Percentiles rank a stretch among this genome's conserved stretches.
Evolutionary conservation across 1,139 yeast genomes (phyloP).

Genomic region (Pneumocystis jirovecii): DNA sequence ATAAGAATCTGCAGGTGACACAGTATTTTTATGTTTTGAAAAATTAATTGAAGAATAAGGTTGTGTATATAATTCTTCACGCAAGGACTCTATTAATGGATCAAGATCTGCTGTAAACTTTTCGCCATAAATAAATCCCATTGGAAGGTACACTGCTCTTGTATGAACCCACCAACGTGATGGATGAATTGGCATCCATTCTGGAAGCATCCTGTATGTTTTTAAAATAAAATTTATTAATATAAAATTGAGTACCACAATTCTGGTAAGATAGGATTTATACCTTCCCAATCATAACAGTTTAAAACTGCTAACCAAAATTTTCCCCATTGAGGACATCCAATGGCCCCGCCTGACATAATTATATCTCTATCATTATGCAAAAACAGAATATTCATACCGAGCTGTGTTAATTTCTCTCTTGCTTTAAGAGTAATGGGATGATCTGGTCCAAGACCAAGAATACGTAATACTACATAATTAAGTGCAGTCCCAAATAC

Average conservation of each 20-base stretch:
- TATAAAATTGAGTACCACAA: slow-evolving; percentile 37
- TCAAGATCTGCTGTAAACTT: slow-evolving; percentile 39
- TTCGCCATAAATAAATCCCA: slow-evolving; percentile 63
- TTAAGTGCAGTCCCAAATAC: slow-evolving; percentile 88
- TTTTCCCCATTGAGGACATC: slow-evolving; percentile 96
- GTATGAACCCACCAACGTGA: slow-evolving; percentile 99
- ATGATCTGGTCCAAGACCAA: slow-evolving; percentile 63
- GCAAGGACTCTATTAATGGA: slow-evolving; percentile 45
- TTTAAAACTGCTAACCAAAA: slow-evolving; percentile 72
- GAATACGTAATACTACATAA: slow-evolving; percentile 59
- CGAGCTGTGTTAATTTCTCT: slow-evolving; percentile 42
- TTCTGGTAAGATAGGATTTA: slow-evolving; percentile 96
- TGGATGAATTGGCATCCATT: slow-evolving; percentile 70
- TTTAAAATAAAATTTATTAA: neutral
- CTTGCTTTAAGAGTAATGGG: slow-evolving; percentile 73
- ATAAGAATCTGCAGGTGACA: slow-evolving; percentile 83
- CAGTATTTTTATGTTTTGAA: slow-evolving; percentile 55
- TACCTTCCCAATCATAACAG: slow-evolving; percentile 88
- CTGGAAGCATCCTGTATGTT: slow-evolving; percentile 42
- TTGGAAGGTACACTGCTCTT: slow-evolving; percentile 75
- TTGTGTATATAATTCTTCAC: slow-evolving; percentile 60
- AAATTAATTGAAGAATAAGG: slow-evolving; percentile 61
- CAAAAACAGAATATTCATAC: neutral
- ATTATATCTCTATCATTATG: neutral
- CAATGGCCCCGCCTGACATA: slow-evolving; percentile 70